phyloP scores from a whole-genome alignment of 2,329 filamentous ascomycete species.

The Pseudogymnoascus sp. region DNA sequence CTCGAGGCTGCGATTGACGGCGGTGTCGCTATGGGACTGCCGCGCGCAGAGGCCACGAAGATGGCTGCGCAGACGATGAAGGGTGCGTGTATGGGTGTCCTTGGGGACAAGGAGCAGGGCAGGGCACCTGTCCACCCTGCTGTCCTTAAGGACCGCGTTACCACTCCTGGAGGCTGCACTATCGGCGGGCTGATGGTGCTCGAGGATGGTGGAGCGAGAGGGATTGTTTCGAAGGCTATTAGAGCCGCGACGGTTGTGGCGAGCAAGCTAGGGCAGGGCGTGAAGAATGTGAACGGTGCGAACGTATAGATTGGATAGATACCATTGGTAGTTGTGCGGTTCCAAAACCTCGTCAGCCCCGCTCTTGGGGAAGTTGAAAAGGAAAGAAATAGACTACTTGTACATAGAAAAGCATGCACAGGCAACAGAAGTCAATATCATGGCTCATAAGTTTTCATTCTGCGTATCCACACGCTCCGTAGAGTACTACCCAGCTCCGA shows the following conservation, averaged over 20 bases:
- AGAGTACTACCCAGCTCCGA: not conserved
- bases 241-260: constrained; percentile 65
- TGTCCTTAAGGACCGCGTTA: constrained; percentile 67
- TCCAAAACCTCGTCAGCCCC: not conserved
- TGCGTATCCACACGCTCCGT: not conserved
- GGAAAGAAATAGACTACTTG: not conserved
- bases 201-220: constrained; percentile 65
- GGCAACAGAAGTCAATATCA: not conserved
- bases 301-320: not conserved
- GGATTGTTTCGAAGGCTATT: constrained; percentile 59
- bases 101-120: constrained; percentile 42
- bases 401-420: not conserved
- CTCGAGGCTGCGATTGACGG: constrained; percentile 71
- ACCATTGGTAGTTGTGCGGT: not conserved
- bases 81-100: constrained; percentile 61
- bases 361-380: not conserved
- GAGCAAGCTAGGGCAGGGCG: constrained; percentile 53
- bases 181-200: constrained; percentile 66
- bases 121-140: constrained; percentile 57
- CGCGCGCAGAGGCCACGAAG: constrained; percentile 61
- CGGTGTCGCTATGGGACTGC: constrained; percentile 70
- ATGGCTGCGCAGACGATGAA: constrained; percentile 78
- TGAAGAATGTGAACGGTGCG: constrained; percentile 1
- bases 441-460: not conserved
- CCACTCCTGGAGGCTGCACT: constrained; percentile 69